Evolutionary conservation across 2,329 filamentous ascomycete genomes (phyloP), one percentile per base, ranked within the genome.

Genomic region (Pyrenophora seminiperda): DNA sequence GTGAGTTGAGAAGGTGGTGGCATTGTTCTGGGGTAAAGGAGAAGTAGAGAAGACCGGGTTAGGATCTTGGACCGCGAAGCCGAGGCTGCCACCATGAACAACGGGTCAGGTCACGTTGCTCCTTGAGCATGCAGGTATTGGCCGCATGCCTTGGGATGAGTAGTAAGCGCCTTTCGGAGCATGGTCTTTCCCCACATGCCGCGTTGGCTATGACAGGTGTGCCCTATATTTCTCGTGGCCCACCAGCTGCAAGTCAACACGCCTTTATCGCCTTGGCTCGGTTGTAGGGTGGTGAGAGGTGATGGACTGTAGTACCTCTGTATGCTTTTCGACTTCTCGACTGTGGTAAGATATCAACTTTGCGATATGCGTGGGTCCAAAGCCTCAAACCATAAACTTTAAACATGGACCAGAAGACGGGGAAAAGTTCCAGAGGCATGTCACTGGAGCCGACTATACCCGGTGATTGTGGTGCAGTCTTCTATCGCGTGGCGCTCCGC

Each of bases 371-470:
- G 56, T 49, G 62, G 56, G 47, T 41, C 40, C 36, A 30, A 30
- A 47, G 48, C 48, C 50, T 63, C 57, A 64, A 64, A 65, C 61
- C 49, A 36, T 54, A 34, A 61, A 39, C 52, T 59, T 59, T 50
- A 33, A 54, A 24, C 49, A 59, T 65, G 42, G 53, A 62, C 47
- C 52, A 45, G 36, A 44, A 36, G 36, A 41, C 42, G 53, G 51
- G 58, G 54, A 58, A 53, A 58, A 57, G 42, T 45, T 49, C 30
- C 48, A 30, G 37, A 32, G 33, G 36, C 32, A 48, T 18, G 34
- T 17, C 17, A 19, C 34, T 18, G 22, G 22, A 27, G 27, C 32
- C 47, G 44, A 32, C 41, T 33, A 40, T 39, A 14, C 39, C 47
- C 11, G 49, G 24, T 37, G 33, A 54, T 48, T 38, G 50, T 47